Evolutionary conservation across 108 stramenopile species (phyloP).

Genomic region (Aurantiochytrium sp.): DNA sequence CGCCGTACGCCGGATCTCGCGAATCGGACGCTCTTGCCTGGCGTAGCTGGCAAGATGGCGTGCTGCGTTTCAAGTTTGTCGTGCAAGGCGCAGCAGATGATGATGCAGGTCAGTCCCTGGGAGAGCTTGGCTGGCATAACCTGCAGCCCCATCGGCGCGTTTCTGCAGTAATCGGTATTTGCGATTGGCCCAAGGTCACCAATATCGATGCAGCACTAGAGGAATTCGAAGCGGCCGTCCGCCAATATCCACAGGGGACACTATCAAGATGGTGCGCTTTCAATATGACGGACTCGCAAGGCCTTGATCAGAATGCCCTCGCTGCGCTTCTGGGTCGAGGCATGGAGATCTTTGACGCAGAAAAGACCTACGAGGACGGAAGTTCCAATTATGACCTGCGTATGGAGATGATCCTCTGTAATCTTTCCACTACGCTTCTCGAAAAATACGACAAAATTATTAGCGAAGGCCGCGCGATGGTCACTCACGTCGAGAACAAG

Average conservation of each 20-base stretch:
- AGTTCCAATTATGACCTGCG: neutral
- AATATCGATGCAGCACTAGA: neutral
- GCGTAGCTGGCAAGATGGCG: neutral
- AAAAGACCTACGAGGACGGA: neutral
- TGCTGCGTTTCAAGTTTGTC: neutral
- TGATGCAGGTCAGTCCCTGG: neutral
- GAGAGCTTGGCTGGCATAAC: neutral
- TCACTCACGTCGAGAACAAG: neutral
- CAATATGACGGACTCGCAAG: neutral
- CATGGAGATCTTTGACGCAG: neutral
- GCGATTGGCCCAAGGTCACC: neutral
- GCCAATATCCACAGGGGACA: neutral
- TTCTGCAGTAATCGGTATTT: neutral
- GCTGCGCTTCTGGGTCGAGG: neutral
- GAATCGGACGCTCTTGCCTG: neutral
- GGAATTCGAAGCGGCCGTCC: neutral
- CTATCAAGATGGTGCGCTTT: neutral
- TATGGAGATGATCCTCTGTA: neutral
- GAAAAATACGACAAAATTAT: neutral
- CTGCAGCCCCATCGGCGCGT: neutral
- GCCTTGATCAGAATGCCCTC: neutral
- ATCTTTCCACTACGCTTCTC: neutral
- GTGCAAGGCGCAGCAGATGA: neutral
- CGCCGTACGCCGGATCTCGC: neutral
- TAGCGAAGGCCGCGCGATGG: neutral